A percentile compares a stretch with the other conserved stretches of the same genome.
Conservation (phyloP, 176 grass and related monocot genomes). For the Otatea glauca region DNA sequence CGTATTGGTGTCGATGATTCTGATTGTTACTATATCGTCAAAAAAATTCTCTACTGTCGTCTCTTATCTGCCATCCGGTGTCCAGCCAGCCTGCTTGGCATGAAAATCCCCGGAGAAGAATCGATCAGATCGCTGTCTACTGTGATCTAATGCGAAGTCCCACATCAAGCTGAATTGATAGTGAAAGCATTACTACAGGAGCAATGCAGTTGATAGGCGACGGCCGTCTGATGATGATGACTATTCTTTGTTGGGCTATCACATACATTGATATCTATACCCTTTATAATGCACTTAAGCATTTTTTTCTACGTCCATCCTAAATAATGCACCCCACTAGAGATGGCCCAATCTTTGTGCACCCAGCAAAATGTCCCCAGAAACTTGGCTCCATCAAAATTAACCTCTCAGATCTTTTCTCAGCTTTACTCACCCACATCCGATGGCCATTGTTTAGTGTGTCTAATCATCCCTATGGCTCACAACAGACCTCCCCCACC, state of each 20-base stretch:
- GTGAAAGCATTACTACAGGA: not conserved
- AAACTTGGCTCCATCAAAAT: too few relatives aligned
- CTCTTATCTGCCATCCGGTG: not conserved
- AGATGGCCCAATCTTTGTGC: too few relatives aligned
- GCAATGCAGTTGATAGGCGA: not conserved
- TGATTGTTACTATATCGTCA: not conserved
- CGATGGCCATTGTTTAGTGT: too few relatives aligned
- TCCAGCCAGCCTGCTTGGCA: not conserved
- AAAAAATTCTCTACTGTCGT: not conserved
- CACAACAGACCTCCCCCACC: too few relatives aligned
- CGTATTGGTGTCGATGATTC: not conserved
- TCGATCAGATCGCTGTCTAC: not conserved
- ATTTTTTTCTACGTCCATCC: too few relatives aligned
- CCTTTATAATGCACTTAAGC: too few relatives aligned
- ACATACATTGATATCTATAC: conserved; percentile 41
- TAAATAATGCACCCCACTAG: too few relatives aligned
- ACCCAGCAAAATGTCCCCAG: too few relatives aligned
- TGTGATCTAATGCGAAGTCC: not conserved
- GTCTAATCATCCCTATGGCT: too few relatives aligned
- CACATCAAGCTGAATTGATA: not conserved
- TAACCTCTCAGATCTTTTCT: too few relatives aligned
- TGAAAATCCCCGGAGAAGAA: not conserved
- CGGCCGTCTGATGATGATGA: conserved; percentile 35
- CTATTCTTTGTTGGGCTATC: conserved; percentile 30
- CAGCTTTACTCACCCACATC: too few relatives aligned